Evolutionary conservation across 768 basidiomycete genomes (phyloP).

Genomic region (Leccinum uliginosum): DNA sequence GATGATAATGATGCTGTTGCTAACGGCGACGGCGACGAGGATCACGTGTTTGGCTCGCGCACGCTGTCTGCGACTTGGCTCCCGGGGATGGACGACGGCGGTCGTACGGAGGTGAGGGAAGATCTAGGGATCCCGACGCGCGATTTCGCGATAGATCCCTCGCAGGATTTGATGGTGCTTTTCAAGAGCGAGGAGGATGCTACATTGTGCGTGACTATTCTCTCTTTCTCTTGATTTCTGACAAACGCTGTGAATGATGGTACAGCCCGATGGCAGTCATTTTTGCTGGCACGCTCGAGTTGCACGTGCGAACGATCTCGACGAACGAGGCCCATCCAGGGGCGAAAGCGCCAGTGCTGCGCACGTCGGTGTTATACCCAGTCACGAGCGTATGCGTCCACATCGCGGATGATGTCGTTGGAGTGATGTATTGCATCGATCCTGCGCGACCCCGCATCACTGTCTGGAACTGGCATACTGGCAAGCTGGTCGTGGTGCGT

Average conservation of each 20-base stretch:
- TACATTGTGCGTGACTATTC: constrained; percentile 9
- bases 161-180: constrained; percentile 54
- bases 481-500: constrained; percentile 39
- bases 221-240: too few relatives aligned
- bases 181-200: constrained; percentile 26
- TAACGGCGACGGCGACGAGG: not conserved
- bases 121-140: constrained; percentile 40
- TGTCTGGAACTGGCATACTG: constrained; percentile 53
- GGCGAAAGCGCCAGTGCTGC: constrained; percentile 31
- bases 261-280: constrained; percentile 9
- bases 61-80: constrained; percentile 22
- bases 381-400: constrained; percentile 39
- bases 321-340: constrained; percentile 39
- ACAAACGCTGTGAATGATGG: not conserved
- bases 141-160: constrained; percentile 65
- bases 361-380: constrained; percentile 20
- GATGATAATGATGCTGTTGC: not conserved
- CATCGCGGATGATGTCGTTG: constrained; percentile 52
- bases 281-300: constrained; percentile 19
- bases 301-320: constrained; percentile 45
- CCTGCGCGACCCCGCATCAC: constrained; percentile 22
- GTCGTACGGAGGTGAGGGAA: constrained; percentile 19
- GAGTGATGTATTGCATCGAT: constrained; percentile 38
- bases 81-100: constrained; percentile 7
- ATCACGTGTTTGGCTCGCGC: constrained; percentile 18